Percentiles rank a stretch among this genome's conserved stretches.
phyloP scores from a whole-genome alignment of 306 rosid genomes.

The Acacia melanoxylon region DNA sequence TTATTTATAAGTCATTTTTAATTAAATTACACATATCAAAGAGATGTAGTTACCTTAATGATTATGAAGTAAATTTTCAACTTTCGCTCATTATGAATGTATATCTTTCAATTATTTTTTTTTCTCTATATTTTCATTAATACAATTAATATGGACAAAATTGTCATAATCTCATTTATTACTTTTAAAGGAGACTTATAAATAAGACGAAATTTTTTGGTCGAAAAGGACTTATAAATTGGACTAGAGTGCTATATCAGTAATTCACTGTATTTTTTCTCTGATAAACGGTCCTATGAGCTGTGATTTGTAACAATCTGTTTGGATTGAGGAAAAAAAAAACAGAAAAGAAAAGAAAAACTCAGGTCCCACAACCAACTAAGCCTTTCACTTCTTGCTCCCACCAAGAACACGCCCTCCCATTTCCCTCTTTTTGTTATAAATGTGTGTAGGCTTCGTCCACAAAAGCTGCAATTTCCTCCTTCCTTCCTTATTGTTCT shows the following conservation, averaged over 20 bases:
- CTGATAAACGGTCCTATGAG: constrained; percentile 51
- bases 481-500: background rate
- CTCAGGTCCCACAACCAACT: constrained; percentile 62
- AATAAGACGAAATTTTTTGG: too few relatives aligned
- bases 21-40: too few relatives aligned
- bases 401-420: constrained; percentile 31
- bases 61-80: too few relatives aligned
- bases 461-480: constrained; percentile 41
- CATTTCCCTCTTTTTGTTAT: constrained; percentile 49
- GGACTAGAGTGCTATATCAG: background rate
- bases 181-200: too few relatives aligned
- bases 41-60: too few relatives aligned
- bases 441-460: constrained; percentile 42
- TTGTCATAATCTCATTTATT: too few relatives aligned
- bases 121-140: too few relatives aligned
- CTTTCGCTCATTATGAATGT: too few relatives aligned
- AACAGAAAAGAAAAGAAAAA: constrained; percentile 27
- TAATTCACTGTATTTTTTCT: constrained; percentile 14
- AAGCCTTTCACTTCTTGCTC: constrained; percentile 39
- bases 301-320: constrained; percentile 50
- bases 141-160: too few relatives aligned
- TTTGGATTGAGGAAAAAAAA: constrained; percentile 46
- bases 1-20: too few relatives aligned
- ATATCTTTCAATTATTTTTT: too few relatives aligned
- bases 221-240: too few relatives aligned